These are phyloP conservation scores for Juglanconis oblonga DNA, from an alignment of 2,329 filamentous ascomycete species.

Conservation along the genomic window DNA sequence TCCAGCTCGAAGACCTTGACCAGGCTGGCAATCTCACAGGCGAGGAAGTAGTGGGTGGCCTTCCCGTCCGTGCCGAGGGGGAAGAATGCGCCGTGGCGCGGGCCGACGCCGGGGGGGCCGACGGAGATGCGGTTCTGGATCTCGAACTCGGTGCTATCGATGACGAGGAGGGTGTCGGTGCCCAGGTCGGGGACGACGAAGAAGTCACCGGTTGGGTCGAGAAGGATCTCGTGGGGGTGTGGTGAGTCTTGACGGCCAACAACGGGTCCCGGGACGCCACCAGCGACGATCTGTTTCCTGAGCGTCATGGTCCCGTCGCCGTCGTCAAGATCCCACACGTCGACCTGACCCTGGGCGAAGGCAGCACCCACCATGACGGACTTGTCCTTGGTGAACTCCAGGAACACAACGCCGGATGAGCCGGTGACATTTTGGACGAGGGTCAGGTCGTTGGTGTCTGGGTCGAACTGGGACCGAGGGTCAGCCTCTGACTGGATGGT, in stretches of 20 bases:
- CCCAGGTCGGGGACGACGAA: constrained; percentile 49
- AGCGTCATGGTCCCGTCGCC: constrained; percentile 11
- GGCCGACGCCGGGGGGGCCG: constrained; percentile 39
- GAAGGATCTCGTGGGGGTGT: constrained; percentile 46
- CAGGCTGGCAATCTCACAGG: constrained; percentile 44
- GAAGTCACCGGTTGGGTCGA: constrained; percentile 48
- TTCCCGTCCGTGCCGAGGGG: constrained; percentile 25
- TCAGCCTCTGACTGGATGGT: not conserved
- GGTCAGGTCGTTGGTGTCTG: constrained; percentile 27
- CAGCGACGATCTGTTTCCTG: constrained; percentile 21
- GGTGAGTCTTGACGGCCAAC: constrained; percentile 25
- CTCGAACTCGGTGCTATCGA: constrained; percentile 42
- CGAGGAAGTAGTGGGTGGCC: constrained; percentile 45
- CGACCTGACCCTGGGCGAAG: constrained; percentile 10
- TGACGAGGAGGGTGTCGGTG: constrained; percentile 43
- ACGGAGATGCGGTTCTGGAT: constrained; percentile 34
- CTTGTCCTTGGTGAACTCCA: constrained; percentile 43
- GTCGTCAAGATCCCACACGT: constrained; percentile 16
- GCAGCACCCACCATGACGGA: constrained; percentile 37
- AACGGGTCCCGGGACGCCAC: constrained; percentile 22
- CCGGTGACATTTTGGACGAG: constrained; percentile 30
- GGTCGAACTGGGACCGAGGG: constrained; percentile 28
- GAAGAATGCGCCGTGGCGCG: constrained; percentile 50
- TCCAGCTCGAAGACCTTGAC: constrained; percentile 40
- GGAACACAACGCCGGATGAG: constrained; percentile 43